Conservation (phyloP, 2,329 filamentous ascomycete species). For the Escovopsis sp. region DNA sequence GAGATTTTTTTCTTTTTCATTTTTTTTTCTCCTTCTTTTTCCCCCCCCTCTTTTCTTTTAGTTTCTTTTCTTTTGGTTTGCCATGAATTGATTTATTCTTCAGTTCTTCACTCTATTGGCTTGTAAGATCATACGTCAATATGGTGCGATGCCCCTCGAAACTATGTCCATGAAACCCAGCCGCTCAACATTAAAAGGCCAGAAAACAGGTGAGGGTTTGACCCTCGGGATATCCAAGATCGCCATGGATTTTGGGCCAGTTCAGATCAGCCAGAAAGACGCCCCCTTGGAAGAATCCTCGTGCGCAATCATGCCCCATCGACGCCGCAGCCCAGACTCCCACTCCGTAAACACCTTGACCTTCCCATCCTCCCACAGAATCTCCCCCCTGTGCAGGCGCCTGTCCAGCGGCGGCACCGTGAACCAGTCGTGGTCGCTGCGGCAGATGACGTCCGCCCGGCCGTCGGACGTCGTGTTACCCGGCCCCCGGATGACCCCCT, state of each 20-base stretch:
- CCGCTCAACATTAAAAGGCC: no score
- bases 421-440: constrained; percentile 25
- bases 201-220: no score
- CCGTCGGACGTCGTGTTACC: constrained; percentile 18
- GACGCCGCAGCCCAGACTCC: constrained; percentile 19
- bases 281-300: neutral
- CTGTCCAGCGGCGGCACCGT: constrained; percentile 21
- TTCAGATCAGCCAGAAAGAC: neutral
- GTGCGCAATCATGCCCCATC: constrained; percentile 10
- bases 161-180: no score
- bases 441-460: constrained; percentile 17
- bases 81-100: neutral
- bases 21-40: neutral
- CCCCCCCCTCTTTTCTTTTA: neutral
- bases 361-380: constrained; percentile 18
- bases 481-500: constrained; percentile 14
- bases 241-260: no score
- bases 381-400: constrained; percentile 23
- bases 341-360: constrained; percentile 21
- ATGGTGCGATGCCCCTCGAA: no score
- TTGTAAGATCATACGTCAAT: no score
- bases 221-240: no score
- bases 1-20: constrained; percentile 5
- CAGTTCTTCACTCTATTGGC: neutral
- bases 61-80: neutral